Conservation (phyloP, 352 stramenopile species). For the Globisporangium paroecandrum region DNA sequence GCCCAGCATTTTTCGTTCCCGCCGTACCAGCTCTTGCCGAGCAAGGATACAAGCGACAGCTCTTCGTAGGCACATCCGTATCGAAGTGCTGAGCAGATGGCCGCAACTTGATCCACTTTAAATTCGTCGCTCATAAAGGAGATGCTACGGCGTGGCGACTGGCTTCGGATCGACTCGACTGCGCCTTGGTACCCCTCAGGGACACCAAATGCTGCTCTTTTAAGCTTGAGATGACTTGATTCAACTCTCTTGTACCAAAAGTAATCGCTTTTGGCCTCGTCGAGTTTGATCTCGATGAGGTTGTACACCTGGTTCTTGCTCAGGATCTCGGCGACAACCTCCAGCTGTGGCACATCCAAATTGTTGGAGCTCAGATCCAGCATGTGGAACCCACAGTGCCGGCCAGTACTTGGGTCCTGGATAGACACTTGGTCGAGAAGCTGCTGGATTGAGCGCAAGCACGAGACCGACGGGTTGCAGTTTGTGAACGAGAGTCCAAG, state of each 20-base stretch:
- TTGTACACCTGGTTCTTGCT: constrained; percentile 2
- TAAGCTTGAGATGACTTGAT: not conserved
- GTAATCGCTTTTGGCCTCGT: not conserved
- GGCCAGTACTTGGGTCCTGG: not conserved
- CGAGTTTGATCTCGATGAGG: not conserved
- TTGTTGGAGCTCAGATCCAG: not conserved
- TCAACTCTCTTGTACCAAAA: not conserved
- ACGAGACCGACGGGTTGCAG: not conserved
- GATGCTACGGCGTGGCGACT: not conserved
- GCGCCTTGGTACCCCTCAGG: too few relatives aligned
- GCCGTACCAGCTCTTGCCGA: too few relatives aligned
- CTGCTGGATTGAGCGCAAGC: not conserved
- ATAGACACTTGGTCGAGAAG: not conserved
- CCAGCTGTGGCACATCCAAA: not conserved
- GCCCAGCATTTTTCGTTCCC: too few relatives aligned
- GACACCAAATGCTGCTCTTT: not conserved
- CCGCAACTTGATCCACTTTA: not conserved
- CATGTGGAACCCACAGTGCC: not conserved
- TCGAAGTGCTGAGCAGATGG: not conserved
- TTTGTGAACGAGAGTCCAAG: not conserved
- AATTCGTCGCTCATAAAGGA: not conserved
- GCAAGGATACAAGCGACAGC: too few relatives aligned
- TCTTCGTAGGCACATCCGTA: constrained; percentile 1
- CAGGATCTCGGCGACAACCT: not conserved
- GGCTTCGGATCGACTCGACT: not conserved